A percentile compares a stretch with the other conserved stretches of the same genome.
phyloP scores from a whole-genome alignment of 129 eudicot species.

The Cynara cardunculus region DNA sequence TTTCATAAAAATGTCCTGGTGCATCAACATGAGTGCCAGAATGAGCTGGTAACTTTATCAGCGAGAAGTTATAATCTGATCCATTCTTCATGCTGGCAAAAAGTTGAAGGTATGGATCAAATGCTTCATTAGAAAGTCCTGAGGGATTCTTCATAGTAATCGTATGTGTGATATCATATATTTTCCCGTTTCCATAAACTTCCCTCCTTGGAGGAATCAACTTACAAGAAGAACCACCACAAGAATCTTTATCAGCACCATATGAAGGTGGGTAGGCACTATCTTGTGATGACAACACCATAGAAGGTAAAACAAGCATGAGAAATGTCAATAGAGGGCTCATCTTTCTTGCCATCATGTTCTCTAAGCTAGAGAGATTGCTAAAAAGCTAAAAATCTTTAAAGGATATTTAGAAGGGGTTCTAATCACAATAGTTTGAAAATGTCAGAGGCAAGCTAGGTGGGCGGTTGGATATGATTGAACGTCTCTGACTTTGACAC shows the following conservation, averaged over 20 bases:
- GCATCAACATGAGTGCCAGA: constrained; percentile 96
- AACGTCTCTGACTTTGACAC: constrained; percentile 6
- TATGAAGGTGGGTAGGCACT: constrained; percentile 24
- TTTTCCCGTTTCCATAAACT: constrained; percentile 47
- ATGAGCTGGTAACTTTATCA: constrained; percentile 66
- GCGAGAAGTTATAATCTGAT: constrained; percentile 64
- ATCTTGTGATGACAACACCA: constrained; percentile 20
- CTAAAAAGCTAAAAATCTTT: not conserved
- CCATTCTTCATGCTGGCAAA: constrained; percentile 68
- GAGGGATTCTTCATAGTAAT: constrained; percentile 38
- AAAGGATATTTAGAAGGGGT: not conserved
- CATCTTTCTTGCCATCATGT: constrained; percentile 19
- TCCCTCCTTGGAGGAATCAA: constrained; percentile 49
- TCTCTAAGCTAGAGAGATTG: constrained; percentile 8
- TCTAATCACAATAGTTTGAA: not conserved
- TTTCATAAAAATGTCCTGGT: constrained; percentile 70
- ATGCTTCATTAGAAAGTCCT: constrained; percentile 42
- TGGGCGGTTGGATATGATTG: not conserved
- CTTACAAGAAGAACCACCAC: constrained; percentile 4
- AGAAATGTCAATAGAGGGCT: constrained; percentile 17
- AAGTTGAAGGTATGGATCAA: constrained; percentile 45
- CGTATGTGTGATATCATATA: constrained; percentile 65
- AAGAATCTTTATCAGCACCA: constrained; percentile 13
- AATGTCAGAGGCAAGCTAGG: not conserved
- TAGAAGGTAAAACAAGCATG: constrained; percentile 8